phyloP scores from a whole-genome alignment of 1,284 basidiomycete genomes.

The Flammula alnicola region DNA sequence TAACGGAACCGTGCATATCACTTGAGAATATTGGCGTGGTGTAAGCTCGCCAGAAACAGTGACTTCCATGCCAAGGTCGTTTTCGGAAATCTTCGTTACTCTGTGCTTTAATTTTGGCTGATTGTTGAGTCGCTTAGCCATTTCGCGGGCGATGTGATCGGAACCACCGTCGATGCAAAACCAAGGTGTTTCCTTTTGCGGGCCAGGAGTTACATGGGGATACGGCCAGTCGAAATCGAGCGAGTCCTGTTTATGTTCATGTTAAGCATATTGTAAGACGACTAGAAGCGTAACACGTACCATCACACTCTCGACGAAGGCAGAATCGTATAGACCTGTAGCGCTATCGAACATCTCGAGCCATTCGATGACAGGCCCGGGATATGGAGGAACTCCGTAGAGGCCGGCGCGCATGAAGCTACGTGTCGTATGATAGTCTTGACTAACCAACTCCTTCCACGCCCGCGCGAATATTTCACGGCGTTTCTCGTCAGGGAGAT shows the following conservation, averaged over 20 bases:
- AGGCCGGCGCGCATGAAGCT: constrained; percentile 22
- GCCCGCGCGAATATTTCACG: constrained; percentile 21
- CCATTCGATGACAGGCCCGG: constrained; percentile 31
- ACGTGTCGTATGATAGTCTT: constrained; percentile 30
- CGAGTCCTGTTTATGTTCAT: constrained; percentile 11
- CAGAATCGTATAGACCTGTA: constrained; percentile 30
- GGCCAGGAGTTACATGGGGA: not conserved
- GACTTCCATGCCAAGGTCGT: constrained; percentile 12
- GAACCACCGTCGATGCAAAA: constrained; percentile 24
- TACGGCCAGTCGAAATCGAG: constrained; percentile 20
- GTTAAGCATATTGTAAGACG: not conserved
- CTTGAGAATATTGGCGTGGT: constrained; percentile 29
- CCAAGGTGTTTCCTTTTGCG: constrained; percentile 14
- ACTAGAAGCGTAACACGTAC: constrained; percentile 7
- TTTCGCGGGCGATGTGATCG: constrained; percentile 20
- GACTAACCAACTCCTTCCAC: constrained; percentile 28
- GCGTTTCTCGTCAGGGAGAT: constrained; percentile 7
- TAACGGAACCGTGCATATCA: constrained; percentile 36
- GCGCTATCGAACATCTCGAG: constrained; percentile 30
- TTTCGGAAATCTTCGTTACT: constrained; percentile 17
- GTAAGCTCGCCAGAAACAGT: constrained; percentile 13
- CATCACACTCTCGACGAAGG: constrained; percentile 32
- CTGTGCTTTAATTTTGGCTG: constrained; percentile 11
- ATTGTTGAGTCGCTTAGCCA: constrained; percentile 13
- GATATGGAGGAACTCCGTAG: constrained; percentile 18